phyloP scores from a whole-genome alignment of 192 early-diverging fungal genomes.

The Radiomyces spectabilis region DNA sequence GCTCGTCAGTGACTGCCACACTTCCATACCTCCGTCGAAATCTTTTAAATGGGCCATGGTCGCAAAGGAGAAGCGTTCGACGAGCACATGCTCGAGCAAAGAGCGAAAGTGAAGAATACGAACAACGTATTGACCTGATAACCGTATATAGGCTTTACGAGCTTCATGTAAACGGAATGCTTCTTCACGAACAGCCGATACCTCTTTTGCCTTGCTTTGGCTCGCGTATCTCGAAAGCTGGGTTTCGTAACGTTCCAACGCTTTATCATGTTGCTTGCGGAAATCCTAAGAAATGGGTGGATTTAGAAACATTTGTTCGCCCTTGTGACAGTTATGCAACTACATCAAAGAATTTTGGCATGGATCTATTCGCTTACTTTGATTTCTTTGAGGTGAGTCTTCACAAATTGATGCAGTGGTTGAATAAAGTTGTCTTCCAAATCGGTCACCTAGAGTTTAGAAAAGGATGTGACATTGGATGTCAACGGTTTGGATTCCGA shows the following conservation, averaged over 20 bases:
- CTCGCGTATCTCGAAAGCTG: constrained; percentile 51
- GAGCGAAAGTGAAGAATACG: constrained; percentile 52
- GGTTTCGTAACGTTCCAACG: constrained; percentile 51
- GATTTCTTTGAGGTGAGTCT: constrained; percentile 62
- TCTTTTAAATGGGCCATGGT: constrained; percentile 36
- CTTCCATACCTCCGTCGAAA: constrained; percentile 30
- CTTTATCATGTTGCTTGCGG: constrained; percentile 41
- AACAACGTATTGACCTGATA: constrained; percentile 48
- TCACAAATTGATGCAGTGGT: constrained; percentile 55
- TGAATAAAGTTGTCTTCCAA: constrained; percentile 52
- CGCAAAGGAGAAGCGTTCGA: constrained; percentile 36
- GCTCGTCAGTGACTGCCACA: constrained; percentile 36
- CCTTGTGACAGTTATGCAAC: no score
- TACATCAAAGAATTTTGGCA: no score
- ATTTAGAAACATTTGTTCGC: no score
- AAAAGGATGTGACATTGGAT: background rate
- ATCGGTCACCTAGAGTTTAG: constrained; percentile 37
- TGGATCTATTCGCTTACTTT: no score
- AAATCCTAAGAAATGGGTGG: constrained; percentile 28
- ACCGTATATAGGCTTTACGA: constrained; percentile 57
- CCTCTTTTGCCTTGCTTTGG: constrained; percentile 57
- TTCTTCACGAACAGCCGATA: constrained; percentile 59
- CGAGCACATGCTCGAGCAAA: constrained; percentile 40
- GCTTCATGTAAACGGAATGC: constrained; percentile 62
- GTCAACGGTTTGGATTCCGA: constrained; percentile 41